Evolutionary conservation across 179 eudicot species (phyloP), one percentile per base, ranked within the genome.

Genomic region (Silene vulgaris): DNA sequence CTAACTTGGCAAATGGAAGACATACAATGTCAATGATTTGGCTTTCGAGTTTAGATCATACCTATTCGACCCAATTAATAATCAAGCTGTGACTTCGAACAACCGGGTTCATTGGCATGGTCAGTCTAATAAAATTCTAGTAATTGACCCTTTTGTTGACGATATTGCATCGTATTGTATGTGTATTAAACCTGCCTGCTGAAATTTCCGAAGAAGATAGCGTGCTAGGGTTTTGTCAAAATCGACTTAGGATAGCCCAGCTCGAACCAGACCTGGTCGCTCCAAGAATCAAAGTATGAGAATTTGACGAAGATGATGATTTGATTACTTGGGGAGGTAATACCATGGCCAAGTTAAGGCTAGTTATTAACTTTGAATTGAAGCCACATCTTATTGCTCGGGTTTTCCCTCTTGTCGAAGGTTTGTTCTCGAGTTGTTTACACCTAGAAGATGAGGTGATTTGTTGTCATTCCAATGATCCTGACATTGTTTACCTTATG

Each of bases 251-350:
- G 23, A 8, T 63, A 23, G 67, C 67, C 32, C 32, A 63, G 32
- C 1, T 63, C 16, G 32, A 23, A 26, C 16, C 0, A 21, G 8
- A 1, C 48, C 0, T 0, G 1, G 50, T 43, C 50, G 4, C 50
- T 23, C 67, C 4, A 9, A 63, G 35, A 13, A 63, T 63, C 67
- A 63, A 12, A 63, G 67, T 63, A 63, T 63, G 67, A 37, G 67
- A 63, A 12, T 21, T 23, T 11, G 32, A 5, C 7, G 3, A 29
- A 29, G 1, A 29, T 29, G 64, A 60, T 20, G 19, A 4, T 1
- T 7, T 29, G 32, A 29, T 29, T 1, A 29, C 2, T 29, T 29
- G 32, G 32, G 32, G 32, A 29, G 68, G 28, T 8, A 1, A 60
- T 7, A 8, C 16, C 32, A 23, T 29, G 32, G 32, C 32, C 0